Conservation (phyloP, 169 alveolate genomes). For the Cryptosporidium ryanae region DNA sequence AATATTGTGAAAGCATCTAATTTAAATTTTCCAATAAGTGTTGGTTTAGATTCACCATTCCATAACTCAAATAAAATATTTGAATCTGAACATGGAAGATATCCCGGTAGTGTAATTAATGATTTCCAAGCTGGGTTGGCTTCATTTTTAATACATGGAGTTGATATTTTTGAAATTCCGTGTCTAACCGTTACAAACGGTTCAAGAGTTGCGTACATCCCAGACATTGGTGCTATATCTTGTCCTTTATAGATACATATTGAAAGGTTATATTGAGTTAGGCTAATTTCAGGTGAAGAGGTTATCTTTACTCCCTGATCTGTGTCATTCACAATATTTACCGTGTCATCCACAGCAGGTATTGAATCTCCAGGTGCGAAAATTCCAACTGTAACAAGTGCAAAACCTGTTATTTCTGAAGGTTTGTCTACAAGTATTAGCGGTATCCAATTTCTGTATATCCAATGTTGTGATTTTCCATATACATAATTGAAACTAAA, state of each 20-base stretch:
- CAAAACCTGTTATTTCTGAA: constrained; percentile 80
- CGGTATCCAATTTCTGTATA: constrained; percentile 86
- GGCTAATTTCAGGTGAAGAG: constrained; percentile 59
- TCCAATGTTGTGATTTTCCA: constrained; percentile 86
- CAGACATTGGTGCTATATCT: constrained; percentile 78
- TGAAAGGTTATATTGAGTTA: constrained; percentile 75
- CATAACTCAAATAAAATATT: constrained; percentile 79
- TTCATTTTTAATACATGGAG: constrained; percentile 82
- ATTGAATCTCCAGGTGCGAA: constrained; percentile 88
- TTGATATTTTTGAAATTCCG: constrained; percentile 83
- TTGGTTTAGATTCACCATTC: constrained; percentile 82
- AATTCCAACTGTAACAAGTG: constrained; percentile 84
- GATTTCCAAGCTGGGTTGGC: constrained; percentile 88
- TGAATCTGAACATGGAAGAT: constrained; percentile 81
- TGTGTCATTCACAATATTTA: constrained; percentile 52
- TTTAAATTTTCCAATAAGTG: constrained; percentile 79
- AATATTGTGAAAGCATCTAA: constrained; percentile 81
- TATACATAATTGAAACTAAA: constrained; percentile 84
- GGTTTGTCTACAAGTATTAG: constrained; percentile 79
- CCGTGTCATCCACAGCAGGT: constrained; percentile 84
- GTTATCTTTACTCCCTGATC: constrained; percentile 62
- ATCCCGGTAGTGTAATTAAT: constrained; percentile 83
- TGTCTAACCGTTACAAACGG: constrained; percentile 87
- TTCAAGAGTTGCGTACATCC: constrained; percentile 77
- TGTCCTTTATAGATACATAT: constrained; percentile 81